Evolutionary conservation across 345 rosid genomes (phyloP).

Genomic region (Anastatica hierochuntica): DNA sequence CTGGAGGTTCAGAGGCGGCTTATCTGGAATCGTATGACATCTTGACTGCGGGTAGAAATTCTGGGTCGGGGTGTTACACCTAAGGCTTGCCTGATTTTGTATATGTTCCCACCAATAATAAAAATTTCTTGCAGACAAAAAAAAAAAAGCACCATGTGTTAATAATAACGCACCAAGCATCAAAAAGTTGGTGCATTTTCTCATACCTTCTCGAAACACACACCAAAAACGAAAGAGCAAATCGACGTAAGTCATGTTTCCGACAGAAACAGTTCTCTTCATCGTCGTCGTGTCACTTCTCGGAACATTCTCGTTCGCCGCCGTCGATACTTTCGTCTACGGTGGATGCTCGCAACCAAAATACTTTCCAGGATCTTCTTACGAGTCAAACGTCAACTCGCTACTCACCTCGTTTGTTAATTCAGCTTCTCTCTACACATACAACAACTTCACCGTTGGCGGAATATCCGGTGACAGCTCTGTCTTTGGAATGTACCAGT

Average conservation of each 20-base stretch:
- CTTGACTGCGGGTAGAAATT: too few species aligned
- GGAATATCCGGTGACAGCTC: conserved; percentile 20
- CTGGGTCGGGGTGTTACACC: too few species aligned
- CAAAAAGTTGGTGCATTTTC: not conserved
- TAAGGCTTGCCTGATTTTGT: too few species aligned
- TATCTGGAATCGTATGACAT: too few species aligned
- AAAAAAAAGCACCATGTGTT: not conserved
- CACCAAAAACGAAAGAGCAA: too few species aligned
- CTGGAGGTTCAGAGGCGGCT: too few species aligned
- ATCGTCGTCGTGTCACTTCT: conserved; percentile 11
- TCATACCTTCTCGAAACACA: conserved; percentile 6
- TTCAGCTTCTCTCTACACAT: conserved; percentile 60
- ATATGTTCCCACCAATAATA: too few species aligned
- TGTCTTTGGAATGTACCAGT: conserved; percentile 68
- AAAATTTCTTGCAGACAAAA: too few species aligned
- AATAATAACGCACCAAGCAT: not conserved
- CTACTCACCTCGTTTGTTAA: conserved; percentile 75
- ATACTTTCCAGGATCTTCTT: conserved; percentile 46
- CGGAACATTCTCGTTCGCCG: conserved; percentile 32
- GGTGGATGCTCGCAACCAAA: conserved; percentile 76
- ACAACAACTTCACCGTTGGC: conserved; percentile 53
- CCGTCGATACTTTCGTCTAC: conserved; percentile 50
- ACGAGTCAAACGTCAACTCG: conserved; percentile 64
- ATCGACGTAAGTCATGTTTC: conserved; percentile 11
- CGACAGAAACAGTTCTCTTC: not conserved